Base-by-base conservation (phyloP, 148 eudicot species). In the Simmondsia chinensis region DNA sequence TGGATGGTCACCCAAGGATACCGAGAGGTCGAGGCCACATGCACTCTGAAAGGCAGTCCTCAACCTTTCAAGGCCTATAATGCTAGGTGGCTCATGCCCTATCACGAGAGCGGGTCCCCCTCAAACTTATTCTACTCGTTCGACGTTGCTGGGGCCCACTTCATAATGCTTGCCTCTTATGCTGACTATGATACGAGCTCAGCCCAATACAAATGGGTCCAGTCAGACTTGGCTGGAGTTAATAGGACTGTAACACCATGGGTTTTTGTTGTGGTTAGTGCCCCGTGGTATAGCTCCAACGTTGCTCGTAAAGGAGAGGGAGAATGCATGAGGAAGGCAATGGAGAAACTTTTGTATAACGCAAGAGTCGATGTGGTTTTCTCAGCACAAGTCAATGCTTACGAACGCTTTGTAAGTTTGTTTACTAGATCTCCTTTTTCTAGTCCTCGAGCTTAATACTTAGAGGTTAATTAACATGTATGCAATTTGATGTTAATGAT, bases 1-100 rank as follows among this genome's bases (percentile, higher is more conserved):
- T 80, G 89, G 95, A 85, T 85, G 95, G 82, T 75, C 9, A 77
- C 82, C 0, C 19, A 77, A 37, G 95, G 95, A 17, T 80, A 80
- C 75, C 95, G 80, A 31, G 95, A 85, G 56, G 7, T 77, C 8
- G 89, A 85, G 39, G 47, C 26, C 17, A 61, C 72, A 66, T 80
- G 85, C 0, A 50, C 30, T 69, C 72, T 0, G 30, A 60, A 2
- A 64, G 77, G 4, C n/a, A n/a, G n/a, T n/a, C n/a, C n/a, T n/a
- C n/a, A n/a, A n/a, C n/a, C n/a, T n/a, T 85, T 85, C 73, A 74
- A 54, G 30, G 77, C 95, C 19, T 85, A 74, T 57, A 80, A 85
- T 16, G 46, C 80, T 0, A 61, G 95, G 34, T 85, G 89, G 89
- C 36, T 26, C 9, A 85, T 85, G 95, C 82, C 95, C 3, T 51